Evolutionary conservation across 2,329 filamentous ascomycete genomes (phyloP), one percentile per base, ranked within the genome.

Genomic region (Alternaria rosae): DNA sequence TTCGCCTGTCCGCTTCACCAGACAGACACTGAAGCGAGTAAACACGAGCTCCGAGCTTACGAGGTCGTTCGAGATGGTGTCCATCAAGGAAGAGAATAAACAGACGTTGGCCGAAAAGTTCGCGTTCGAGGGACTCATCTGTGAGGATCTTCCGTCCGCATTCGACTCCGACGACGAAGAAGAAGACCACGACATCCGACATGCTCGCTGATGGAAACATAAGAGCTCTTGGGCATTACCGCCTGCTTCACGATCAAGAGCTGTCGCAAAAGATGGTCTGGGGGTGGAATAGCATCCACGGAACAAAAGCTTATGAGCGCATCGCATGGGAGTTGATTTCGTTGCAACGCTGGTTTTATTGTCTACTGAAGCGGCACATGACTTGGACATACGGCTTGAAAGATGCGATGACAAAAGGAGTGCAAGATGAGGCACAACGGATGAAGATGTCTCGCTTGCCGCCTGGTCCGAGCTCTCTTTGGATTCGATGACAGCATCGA

Each of bases 131-230:
- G 54, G 52, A 11, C 17, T 55, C 57, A 62, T 54, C 3, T 70
- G 59, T 59, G 59, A 64, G 12, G 68, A 70, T 15, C 57, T 74
- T 12, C 63, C 70, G 11, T 71, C 68, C 20, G 66, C 67, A 8
- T 72, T 71, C 41, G 72, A 73, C 9, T 70, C 67, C 11, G 70
- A 74, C 5, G 65, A 72, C 10, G 65, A 70, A 17, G 69, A 68
- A 12, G 64, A 70, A 23, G 54, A 52, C 47, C 13, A 41, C 15
- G 44, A 57, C 21, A 41, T 15, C 15, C 8, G 35, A 17, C 13
- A 48, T 42, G 43, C 21, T 32, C 51, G 35, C 30, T 48, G 43
- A 47, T 45, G 28, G 28, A 25, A 20, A 3, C 15, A 26, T 32
- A 25, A 50, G 48, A 15, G 54, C 32, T 20, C 13, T 25, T 32